phyloP scores from a whole-genome alignment of 768 basidiomycete genomes.

The Xerocomellus amylosporus region DNA sequence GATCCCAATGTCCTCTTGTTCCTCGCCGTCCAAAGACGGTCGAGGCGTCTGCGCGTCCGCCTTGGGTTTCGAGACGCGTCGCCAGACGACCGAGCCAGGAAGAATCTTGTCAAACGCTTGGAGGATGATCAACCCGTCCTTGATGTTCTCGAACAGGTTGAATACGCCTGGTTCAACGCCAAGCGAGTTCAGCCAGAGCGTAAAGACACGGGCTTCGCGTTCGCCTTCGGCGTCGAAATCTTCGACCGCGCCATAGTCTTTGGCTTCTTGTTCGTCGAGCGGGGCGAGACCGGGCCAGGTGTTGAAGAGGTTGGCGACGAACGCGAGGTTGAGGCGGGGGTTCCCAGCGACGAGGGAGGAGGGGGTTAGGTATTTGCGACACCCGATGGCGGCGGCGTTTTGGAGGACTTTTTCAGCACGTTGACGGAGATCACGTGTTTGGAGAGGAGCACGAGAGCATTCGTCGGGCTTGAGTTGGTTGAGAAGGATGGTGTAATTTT shows the following conservation, averaged over 20 bases:
- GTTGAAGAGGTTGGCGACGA: slow-evolving; percentile 99
- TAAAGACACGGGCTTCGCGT: slow-evolving; percentile 96
- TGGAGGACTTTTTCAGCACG: slow-evolving; percentile 93
- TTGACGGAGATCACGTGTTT: slow-evolving; percentile 75
- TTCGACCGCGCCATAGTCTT: slow-evolving; percentile 84
- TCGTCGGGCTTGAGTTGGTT: slow-evolving; percentile 94
- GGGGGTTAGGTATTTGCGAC: slow-evolving; percentile 92
- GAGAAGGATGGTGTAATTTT: slow-evolving; percentile 95
- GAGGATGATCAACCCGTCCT: slow-evolving; percentile 86
- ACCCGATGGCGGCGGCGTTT: slow-evolving; percentile 91
- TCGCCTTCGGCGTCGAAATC: slow-evolving; percentile 99
- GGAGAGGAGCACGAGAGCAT: slow-evolving; percentile 87
- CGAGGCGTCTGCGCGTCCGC: slow-evolving; percentile 41
- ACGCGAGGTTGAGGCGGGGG: slow-evolving; percentile 95
- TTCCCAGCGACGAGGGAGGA: slow-evolving; percentile 92
- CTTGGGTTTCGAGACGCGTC: slow-evolving; percentile 93
- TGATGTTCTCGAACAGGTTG: slow-evolving; percentile 94
- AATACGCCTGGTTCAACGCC: slow-evolving; percentile 95
- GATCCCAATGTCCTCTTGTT: slow-evolving; percentile 77
- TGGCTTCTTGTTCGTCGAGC: slow-evolving; percentile 90
- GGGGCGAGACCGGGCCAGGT: slow-evolving; percentile 94
- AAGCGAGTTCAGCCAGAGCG: slow-evolving; percentile 95
- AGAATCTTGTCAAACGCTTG: slow-evolving; percentile 97
- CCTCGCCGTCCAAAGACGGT: slow-evolving; percentile 44
- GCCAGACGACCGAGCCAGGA: slow-evolving; percentile 92